Conservation (phyloP, 306 rosid genomes). For the Begonia loranthoides region DNA sequence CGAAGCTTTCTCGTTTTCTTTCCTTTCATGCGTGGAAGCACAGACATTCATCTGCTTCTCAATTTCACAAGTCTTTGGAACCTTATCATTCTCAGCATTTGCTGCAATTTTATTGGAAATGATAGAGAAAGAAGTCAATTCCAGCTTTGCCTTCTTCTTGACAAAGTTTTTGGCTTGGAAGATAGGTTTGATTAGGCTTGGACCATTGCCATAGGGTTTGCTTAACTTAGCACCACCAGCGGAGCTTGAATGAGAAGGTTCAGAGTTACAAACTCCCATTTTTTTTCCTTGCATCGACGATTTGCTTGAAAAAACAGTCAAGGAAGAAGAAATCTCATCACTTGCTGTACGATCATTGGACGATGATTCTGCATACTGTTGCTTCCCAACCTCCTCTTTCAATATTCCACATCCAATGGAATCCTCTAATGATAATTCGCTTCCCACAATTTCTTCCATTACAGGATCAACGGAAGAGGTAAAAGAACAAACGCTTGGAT, state of each 20-base stretch:
- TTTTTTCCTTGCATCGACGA: conserved; percentile 21
- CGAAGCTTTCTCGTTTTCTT: conserved; percentile 35
- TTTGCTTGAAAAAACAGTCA: conserved; percentile 21
- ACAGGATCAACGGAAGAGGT: conserved; percentile 16
- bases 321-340: conserved; percentile 26
- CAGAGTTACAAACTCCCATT: too few species aligned
- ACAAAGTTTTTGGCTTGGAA: too few species aligned
- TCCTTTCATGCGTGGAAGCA: conserved; percentile 27
- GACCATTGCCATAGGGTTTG: conserved; percentile 38
- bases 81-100: conserved; percentile 25
- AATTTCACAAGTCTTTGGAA: conserved; percentile 25
- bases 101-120: conserved; percentile 20
- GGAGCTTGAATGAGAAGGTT: conserved; percentile 35
- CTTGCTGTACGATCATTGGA: conserved; percentile 11
- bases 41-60: conserved; percentile 26
- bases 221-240: conserved; percentile 28
- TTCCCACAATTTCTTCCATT: conserved; percentile 16
- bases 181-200: conserved; percentile 23
- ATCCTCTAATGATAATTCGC: conserved; percentile 29
- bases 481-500: conserved; percentile 22
- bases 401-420: conserved; percentile 23
- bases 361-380: conserved; percentile 21
- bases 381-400: conserved; percentile 16
- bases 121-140: conserved; percentile 29
- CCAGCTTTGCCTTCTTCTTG: conserved; percentile 27